These are phyloP conservation scores for Irineochytrium annulatum DNA, from an alignment of 192 early-diverging fungal genomes.

Conservation along the genomic window DNA sequence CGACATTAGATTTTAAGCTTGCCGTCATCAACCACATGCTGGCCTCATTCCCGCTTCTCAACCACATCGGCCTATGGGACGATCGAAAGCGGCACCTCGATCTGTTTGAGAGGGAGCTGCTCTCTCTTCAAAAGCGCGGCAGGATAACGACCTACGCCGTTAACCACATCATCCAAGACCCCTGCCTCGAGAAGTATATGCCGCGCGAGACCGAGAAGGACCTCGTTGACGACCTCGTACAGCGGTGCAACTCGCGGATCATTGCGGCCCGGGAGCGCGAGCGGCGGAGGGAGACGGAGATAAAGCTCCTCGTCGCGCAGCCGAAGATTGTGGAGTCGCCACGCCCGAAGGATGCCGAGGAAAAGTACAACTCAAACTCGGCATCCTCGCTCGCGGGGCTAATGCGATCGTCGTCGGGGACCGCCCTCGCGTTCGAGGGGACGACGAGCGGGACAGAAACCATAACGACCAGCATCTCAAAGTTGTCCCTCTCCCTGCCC, in stretches of 20 bases:
- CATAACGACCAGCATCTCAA: background rate
- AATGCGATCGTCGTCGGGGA: background rate
- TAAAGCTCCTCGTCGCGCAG: too few relatives aligned
- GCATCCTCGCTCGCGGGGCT: background rate
- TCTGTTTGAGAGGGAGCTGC: constrained; percentile 27
- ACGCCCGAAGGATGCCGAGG: too few relatives aligned
- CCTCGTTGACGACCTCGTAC: constrained; percentile 41
- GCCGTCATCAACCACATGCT: constrained; percentile 33
- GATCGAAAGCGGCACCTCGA: constrained; percentile 43
- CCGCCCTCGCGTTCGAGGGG: too few relatives aligned
- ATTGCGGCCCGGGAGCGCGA: constrained; percentile 22
- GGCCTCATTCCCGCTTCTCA: constrained; percentile 24
- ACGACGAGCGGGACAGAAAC: background rate
- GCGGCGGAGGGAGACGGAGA: background rate
- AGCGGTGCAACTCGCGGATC: constrained; percentile 36
- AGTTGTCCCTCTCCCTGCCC: background rate
- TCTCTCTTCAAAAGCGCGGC: background rate
- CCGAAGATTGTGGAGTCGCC: too few relatives aligned
- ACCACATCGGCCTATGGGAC: constrained; percentile 38
- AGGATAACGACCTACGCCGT: constrained; percentile 15
- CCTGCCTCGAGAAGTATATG: constrained; percentile 19
- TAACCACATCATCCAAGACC: constrained; percentile 28
- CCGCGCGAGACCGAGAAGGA: constrained; percentile 26
- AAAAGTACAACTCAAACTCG: background rate
- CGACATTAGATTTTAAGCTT: constrained; percentile 51